Evolutionary conservation across 805 yeast genomes (phyloP).

Genomic region (Komagataella phaffii): DNA sequence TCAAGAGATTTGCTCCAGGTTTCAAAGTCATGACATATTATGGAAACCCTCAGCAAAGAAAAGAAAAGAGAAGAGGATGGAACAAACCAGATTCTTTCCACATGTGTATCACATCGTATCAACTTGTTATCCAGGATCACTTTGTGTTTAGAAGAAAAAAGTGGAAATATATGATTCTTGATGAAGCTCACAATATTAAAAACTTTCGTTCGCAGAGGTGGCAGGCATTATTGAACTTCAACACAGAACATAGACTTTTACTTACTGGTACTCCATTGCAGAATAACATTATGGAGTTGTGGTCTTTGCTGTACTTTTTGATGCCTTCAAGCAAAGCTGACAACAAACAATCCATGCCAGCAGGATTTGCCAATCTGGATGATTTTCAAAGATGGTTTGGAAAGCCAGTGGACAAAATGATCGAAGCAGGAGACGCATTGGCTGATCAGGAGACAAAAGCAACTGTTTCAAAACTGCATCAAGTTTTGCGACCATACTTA

Average conservation of each 20-base stretch:
- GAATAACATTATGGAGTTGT: conserved; percentile 84
- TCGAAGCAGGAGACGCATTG: conserved; percentile 48
- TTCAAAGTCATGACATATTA: conserved; percentile 90
- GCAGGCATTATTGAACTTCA: conserved; percentile 91
- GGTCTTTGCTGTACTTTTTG: conserved; percentile 89
- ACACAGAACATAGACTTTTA: conserved; percentile 75
- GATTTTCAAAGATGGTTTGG: conserved; percentile 99
- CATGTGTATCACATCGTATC: conserved; percentile 94
- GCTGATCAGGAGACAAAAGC: conserved; percentile 69
- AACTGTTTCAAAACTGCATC: conserved; percentile 83
- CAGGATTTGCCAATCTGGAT: conserved; percentile 90
- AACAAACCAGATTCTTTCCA: conserved; percentile 92
- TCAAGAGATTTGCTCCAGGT: conserved; percentile 96
- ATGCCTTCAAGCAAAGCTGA: conserved; percentile 80
- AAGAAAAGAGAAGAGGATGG: conserved; percentile 95
- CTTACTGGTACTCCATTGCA: conserved; percentile 97
- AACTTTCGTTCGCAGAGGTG: conserved; percentile 94
- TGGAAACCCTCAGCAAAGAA: conserved; percentile 94
- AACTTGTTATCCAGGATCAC: conserved; percentile 94
- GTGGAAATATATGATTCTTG: conserved; percentile 95
- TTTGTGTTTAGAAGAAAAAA: conserved; percentile 81
- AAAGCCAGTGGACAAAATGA: conserved; percentile 85
- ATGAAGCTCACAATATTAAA: conserved; percentile 96
- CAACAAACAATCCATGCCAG: conserved; percentile 58
- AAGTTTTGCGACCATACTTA: conserved; percentile 84